These are phyloP conservation scores for Boletus rubropictus DNA, from an alignment of 768 basidiomycete genomes.

Conservation along the genomic window DNA sequence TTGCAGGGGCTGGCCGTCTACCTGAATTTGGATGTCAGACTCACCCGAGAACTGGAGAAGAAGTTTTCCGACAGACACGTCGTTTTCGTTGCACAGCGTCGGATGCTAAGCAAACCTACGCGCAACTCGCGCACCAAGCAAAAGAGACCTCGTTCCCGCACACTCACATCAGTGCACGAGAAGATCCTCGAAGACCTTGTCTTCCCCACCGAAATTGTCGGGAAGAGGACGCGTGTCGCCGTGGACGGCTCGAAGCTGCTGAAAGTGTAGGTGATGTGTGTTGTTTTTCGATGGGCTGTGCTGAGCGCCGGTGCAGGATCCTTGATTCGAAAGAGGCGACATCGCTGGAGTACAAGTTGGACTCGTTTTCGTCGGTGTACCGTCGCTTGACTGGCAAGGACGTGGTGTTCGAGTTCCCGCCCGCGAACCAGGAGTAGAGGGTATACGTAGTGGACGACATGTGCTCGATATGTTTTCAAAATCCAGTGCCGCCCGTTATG, in stretches of 20 bases:
- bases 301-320: slow-evolving; percentile 50
- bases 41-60: slow-evolving; percentile 99
- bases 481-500: slow-evolving; percentile 33
- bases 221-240: slow-evolving; percentile 92
- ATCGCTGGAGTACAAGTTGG: slow-evolving; percentile 98
- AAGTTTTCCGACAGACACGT: slow-evolving; percentile 99
- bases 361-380: slow-evolving; percentile 98
- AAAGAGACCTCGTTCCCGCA: slow-evolving; percentile 95
- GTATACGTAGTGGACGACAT: slow-evolving; percentile 31
- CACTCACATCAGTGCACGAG: slow-evolving; percentile 96
- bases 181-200: slow-evolving; percentile 99
- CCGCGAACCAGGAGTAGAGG: slow-evolving; percentile 61
- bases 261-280: slow-evolving; percentile 76
- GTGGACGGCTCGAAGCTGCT: slow-evolving; percentile 93
- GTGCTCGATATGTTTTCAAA: slow-evolving; percentile 28
- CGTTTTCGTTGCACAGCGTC: slow-evolving; percentile 97
- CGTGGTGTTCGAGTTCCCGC: slow-evolving; percentile 90
- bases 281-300: slow-evolving; percentile 7
- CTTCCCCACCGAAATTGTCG: slow-evolving; percentile 97
- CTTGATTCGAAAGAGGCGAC: slow-evolving; percentile 98
- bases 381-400: slow-evolving; percentile 94
- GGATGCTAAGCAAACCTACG: slow-evolving; percentile 96
- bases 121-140: slow-evolving; percentile 89
- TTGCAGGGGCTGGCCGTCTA: neutral
- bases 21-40: slow-evolving; percentile 42